Evolutionary conservation across 169 alveolate genomes (phyloP), one percentile per base, ranked within the genome.

Genomic region (Ichthyophthirius multifiliis): DNA sequence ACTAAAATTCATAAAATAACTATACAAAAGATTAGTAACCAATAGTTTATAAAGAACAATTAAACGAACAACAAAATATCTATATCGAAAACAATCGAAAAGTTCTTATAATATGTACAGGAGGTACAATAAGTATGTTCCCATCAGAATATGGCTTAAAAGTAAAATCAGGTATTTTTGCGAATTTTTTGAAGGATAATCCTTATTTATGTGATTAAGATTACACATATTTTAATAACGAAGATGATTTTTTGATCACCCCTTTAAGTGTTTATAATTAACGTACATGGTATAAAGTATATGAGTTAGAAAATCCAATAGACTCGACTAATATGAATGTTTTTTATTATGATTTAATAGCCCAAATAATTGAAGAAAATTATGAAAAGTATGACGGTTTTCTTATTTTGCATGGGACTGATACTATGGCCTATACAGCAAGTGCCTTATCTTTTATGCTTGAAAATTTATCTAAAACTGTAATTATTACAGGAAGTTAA

Each of bases 371-470:
- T 48, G 91, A 91, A 43, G 75, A 83, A 46, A 63, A 92, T 77
- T 95, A 95, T 76, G 67, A 89, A 31, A 13, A 85, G 6, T 86
- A 89, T 75, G 96, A 95, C 79, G 91, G 97, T 4, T 94, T 96
- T 48, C 91, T 96, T 10, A 82, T 95, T 3, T 65, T 93, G 10
- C 98, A 94, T 88, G 99, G 99, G n/a, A 93, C 97, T 15, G 99
- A 97, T 74, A 97, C 99, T 9, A 92, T 97, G 98, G 96, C 98
- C 31, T 97, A 94, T 87, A 97, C 98, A 16, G 98, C 98, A 18
- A 85, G 97, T 6, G 96, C 96, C 20, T 82, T 97, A n/a, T 90
- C 96, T 12, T 95, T 95, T 78, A 93, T 95, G 96, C 86, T 97
- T 3, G 95, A 95, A 75, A 92, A 96, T 34, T 83, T 97, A n/a